Evolutionary conservation across 257 asterid species (phyloP).

Genomic region (Solanum bulbocastanum): DNA sequence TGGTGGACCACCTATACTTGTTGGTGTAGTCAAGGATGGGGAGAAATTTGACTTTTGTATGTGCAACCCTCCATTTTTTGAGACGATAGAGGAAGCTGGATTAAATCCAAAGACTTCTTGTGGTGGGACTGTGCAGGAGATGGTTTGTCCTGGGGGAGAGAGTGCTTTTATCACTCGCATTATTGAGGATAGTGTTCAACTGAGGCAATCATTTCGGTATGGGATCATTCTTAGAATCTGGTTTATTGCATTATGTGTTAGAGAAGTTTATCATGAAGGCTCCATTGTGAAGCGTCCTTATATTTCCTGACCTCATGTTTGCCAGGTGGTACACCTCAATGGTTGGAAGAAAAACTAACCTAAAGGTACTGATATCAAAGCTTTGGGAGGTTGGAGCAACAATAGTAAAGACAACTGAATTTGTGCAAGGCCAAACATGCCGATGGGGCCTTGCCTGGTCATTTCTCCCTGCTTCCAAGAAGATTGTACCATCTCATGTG

Average conservation of each 20-base stretch:
- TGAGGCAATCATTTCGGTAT: conserved; percentile 62
- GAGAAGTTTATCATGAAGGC: background rate
- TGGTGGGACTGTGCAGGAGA: conserved; percentile 87
- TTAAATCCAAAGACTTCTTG: conserved; percentile 88
- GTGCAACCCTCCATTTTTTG: conserved; percentile 97
- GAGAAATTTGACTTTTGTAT: conserved; percentile 87
- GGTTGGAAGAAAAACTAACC: conserved; percentile 86
- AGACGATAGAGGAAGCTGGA: conserved; percentile 86
- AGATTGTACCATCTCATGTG: conserved; percentile 23
- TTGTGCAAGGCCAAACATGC: conserved; percentile 90
- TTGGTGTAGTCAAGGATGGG: conserved; percentile 60
- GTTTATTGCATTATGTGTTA: background rate
- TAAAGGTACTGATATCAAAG: conserved; percentile 55
- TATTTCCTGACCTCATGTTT: background rate
- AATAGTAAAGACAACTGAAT: conserved; percentile 83
- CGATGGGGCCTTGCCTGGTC: conserved; percentile 99
- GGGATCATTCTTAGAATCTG: background rate
- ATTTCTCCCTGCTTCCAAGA: conserved; percentile 48
- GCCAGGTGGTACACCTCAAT: conserved; percentile 95
- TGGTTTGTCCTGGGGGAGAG: conserved; percentile 94
- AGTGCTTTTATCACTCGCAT: conserved; percentile 61
- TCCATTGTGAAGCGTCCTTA: background rate
- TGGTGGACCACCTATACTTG: conserved; percentile 46
- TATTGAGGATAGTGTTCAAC: conserved; percentile 64
- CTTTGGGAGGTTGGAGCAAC: conserved; percentile 78